Evolutionary conservation across 805 yeast species (phyloP).

Genomic region (Monosporozyma siamensis): DNA sequence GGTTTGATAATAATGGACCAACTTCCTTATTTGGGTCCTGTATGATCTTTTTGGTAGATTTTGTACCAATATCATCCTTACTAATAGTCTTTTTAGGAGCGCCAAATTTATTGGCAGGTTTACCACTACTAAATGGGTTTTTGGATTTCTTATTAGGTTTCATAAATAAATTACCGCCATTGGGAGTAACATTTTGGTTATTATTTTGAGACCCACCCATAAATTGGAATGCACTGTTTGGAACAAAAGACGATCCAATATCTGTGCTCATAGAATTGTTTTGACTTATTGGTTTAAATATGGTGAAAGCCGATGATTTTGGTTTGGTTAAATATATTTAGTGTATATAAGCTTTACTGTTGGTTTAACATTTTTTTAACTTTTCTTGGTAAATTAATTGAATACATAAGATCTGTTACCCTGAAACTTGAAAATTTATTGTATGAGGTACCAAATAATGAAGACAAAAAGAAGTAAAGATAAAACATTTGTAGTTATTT

Average conservation of each 20-base stretch:
- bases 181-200: background rate
- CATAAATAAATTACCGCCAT: background rate
- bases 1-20: constrained; percentile 21
- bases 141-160: background rate
- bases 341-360: too few species aligned
- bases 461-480: too few species aligned
- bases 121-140: background rate
- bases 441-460: too few species aligned
- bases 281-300: background rate
- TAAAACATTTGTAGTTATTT: background rate
- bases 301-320: background rate
- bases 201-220: background rate
- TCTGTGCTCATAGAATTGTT: background rate
- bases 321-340: too few species aligned
- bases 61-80: background rate
- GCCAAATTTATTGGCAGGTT: too few species aligned
- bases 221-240: background rate
- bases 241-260: background rate
- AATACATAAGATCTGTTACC: background rate
- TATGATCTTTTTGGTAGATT: too few species aligned
- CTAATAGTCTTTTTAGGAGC: too few species aligned
- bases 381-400: too few species aligned
- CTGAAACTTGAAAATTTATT: too few species aligned
- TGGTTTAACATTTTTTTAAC: too few species aligned
- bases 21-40: constrained; percentile 6